phyloP scores from a whole-genome alignment of 306 rosid species.

The Castanea crenata region DNA sequence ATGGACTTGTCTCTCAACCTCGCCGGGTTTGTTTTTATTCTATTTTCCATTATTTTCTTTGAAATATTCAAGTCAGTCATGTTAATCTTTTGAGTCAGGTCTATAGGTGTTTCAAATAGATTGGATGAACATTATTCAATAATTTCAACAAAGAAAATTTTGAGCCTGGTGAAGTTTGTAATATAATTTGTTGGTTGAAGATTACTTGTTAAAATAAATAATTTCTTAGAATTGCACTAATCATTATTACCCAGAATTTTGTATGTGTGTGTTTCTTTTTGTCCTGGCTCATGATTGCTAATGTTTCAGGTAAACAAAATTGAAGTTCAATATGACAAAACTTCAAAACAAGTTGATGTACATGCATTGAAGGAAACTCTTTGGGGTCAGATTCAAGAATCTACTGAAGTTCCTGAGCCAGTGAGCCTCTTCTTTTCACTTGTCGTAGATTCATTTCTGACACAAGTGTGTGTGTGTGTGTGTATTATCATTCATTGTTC shows the following conservation, averaged over 20 bases:
- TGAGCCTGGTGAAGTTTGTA: too few relatives aligned
- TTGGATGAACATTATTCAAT: not conserved
- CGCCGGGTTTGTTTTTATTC: slow-evolving; percentile 17
- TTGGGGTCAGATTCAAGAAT: slow-evolving; percentile 24
- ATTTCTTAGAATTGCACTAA: not conserved
- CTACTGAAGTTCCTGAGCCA: not conserved
- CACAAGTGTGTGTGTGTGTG: not conserved
- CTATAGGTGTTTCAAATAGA: not conserved
- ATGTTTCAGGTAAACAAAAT: slow-evolving; percentile 20
- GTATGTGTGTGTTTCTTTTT: not conserved
- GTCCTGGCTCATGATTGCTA: not conserved
- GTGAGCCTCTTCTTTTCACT: slow-evolving; percentile 2
- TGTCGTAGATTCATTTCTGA: not conserved
- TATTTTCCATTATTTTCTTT: not conserved
- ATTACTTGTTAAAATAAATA: not conserved
- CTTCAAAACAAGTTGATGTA: slow-evolving; percentile 28
- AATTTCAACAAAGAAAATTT: too few relatives aligned
- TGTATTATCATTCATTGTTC: not conserved
- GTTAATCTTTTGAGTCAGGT: not conserved
- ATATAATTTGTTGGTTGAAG: not conserved
- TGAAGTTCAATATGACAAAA: slow-evolving; percentile 22
- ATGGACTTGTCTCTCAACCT: slow-evolving; percentile 19
- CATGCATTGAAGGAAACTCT: slow-evolving; percentile 23
- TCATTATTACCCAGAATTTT: not conserved
- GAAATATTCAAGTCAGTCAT: not conserved